A percentile compares a stretch with the other conserved stretches of the same genome.
These are phyloP conservation scores for Linnemannia elongata DNA, from an alignment of 192 early-diverging fungal genomes.

Conservation along the genomic window DNA sequence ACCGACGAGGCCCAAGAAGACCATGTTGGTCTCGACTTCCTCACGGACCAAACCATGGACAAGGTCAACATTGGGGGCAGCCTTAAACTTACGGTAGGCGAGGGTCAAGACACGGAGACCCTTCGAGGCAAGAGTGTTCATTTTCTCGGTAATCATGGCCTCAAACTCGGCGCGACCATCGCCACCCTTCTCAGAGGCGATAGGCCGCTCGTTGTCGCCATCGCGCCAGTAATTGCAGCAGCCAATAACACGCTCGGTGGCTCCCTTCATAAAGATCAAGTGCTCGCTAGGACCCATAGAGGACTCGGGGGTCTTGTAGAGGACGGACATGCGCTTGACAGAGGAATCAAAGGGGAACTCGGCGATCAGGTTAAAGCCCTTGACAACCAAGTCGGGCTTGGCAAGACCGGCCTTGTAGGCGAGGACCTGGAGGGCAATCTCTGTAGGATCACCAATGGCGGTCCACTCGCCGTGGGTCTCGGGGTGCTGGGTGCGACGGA, in stretches of 20 bases:
- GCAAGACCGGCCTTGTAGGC: constrained; percentile 83
- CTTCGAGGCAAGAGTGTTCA: constrained; percentile 57
- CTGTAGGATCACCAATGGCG: constrained; percentile 91
- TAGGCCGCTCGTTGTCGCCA: constrained; percentile 42
- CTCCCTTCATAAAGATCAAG: constrained; percentile 88
- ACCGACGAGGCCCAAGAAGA: constrained; percentile 91
- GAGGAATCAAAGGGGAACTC: constrained; percentile 76
- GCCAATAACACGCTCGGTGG: constrained; percentile 89
- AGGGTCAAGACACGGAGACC: constrained; percentile 85
- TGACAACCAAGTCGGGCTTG: constrained; percentile 71
- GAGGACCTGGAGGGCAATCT: constrained; percentile 92
- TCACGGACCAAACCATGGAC: constrained; percentile 60
- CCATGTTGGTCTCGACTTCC: constrained; percentile 78
- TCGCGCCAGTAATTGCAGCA: constrained; percentile 74
- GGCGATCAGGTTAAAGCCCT: constrained; percentile 53
- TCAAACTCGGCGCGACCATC: constrained; percentile 71
- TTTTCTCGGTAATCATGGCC: constrained; percentile 79
- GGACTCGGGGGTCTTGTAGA: constrained; percentile 61
- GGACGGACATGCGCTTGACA: constrained; percentile 92
- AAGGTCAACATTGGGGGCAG: constrained; percentile 49
- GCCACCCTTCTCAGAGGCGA: constrained; percentile 53
- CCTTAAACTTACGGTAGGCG: constrained; percentile 69
- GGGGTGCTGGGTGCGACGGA: constrained; percentile 66
- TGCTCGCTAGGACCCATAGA: constrained; percentile 38
- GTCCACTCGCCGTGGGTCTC: constrained; percentile 76